Percentiles rank a stretch among this genome's conserved stretches.
Evolutionary conservation across 208 protist species (phyloP).

Genomic region (Crithidia fasciculata): DNA sequence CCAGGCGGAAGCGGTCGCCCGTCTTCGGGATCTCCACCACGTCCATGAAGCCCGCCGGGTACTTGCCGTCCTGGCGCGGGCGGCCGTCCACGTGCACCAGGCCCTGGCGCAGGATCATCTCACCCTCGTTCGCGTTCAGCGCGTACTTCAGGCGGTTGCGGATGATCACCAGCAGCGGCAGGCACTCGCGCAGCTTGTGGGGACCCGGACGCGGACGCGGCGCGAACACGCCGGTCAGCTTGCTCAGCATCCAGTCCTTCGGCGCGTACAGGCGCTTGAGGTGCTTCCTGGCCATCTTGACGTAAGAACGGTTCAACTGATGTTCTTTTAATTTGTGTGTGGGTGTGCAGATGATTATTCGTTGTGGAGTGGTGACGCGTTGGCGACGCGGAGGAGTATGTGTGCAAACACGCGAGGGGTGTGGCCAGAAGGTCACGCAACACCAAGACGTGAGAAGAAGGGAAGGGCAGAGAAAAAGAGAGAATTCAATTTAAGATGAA

Average conservation of each 20-base stretch:
- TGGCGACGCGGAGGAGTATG: too few species aligned
- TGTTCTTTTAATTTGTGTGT: too few species aligned
- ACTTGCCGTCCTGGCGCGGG: conserved; percentile 96
- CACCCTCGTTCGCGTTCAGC: conserved; percentile 96
- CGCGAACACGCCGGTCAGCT: conserved; percentile 98
- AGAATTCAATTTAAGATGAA: not conserved
- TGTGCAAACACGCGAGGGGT: too few species aligned
- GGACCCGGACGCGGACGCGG: conserved; percentile 97
- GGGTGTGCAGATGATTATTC: too few species aligned
- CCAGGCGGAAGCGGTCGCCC: conserved; percentile 98
- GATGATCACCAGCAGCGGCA: conserved; percentile 88
- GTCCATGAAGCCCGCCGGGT: conserved; percentile 99
- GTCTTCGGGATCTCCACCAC: conserved; percentile 98
- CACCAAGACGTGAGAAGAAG: not conserved
- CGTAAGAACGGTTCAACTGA: not conserved
- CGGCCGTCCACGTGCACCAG: conserved; percentile 98
- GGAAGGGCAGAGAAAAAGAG: not conserved
- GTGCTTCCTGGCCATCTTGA: conserved; percentile 98
- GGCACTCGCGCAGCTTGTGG: conserved; percentile 96
- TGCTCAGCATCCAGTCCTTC: conserved; percentile 99
- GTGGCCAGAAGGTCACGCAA: too few species aligned
- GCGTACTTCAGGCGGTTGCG: conserved; percentile 98
- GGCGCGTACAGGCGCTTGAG: conserved; percentile 99
- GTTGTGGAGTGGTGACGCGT: too few species aligned
- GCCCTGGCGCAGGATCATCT: conserved; percentile 97